Evolutionary conservation across 1,139 yeast species (phyloP), one percentile per base, ranked within the genome.

Genomic region (Pichia inconspicua): DNA sequence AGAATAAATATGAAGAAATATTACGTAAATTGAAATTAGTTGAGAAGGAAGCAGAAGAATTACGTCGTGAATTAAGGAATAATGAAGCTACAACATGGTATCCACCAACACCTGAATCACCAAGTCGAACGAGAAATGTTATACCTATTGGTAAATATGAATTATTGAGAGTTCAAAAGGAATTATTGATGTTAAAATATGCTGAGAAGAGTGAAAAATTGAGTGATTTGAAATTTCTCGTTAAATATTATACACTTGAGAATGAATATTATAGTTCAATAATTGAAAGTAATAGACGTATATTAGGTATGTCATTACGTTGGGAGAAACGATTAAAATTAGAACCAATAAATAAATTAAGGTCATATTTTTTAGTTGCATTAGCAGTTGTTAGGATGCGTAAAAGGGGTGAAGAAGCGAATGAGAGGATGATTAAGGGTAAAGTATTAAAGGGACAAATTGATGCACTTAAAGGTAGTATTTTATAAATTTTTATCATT

Each of bases 371-470:
- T 6, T 68, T 70, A 50, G 70, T 74, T 53, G 86, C 82, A 6
- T 63, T 82, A 52, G 84, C 86, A 1, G 67, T 71, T 36, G 74
- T 82, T 8, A 66, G 81, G 48, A 68, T 83, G 27, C 72, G 67
- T 55, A 72, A 68, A 41, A 51, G 63, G 25, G 34, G 55, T 14
- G 38, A 44, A 28, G 58, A 58, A 43, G 15, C 55, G 27, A 55
- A 53, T 25, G 42, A 45, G 9, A 53, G 53, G 43, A 50, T 53
- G 28, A 30, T 32, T 32, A 47, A 56, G 34, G 56, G 57, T 22
- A 31, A 30, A 6, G 17, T n/a, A 10, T 39, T 51, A 8, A 51
- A 52, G 22, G 28, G 31, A 9, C 48, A 48, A 10, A 48, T 50
- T 25, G 35, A 48, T 22, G 27, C 9, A 17, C 42, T 40, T 32